Conservation (phyloP, 139 green algal genomes). For the Coelastrella sp. region DNA sequence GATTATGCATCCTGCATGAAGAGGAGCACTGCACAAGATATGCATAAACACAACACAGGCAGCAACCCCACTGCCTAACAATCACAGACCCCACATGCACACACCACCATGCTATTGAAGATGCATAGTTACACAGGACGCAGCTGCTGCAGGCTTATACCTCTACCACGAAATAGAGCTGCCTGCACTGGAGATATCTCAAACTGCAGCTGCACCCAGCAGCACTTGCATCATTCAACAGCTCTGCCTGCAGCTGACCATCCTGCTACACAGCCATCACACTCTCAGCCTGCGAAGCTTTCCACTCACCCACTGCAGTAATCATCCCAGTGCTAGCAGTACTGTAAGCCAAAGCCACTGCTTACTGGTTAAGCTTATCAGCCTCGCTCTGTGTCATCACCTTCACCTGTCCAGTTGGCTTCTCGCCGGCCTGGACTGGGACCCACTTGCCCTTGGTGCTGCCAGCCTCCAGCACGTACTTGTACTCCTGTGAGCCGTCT, state of each 20-base stretch:
- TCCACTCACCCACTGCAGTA: too few species aligned
- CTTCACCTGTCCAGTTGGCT: slow-evolving; percentile 34
- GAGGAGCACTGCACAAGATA: slow-evolving; percentile 22
- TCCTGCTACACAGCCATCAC: too few species aligned
- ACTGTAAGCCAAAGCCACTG: not conserved
- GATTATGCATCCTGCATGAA: not conserved
- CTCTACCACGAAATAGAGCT: slow-evolving; percentile 15
- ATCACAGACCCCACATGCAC: not conserved
- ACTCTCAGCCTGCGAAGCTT: too few species aligned
- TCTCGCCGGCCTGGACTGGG: slow-evolving; percentile 22
- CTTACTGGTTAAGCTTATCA: slow-evolving; percentile 43
- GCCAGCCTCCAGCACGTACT: slow-evolving; percentile 67
- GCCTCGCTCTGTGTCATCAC: slow-evolving; percentile 44
- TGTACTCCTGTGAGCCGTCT: slow-evolving; percentile 52
- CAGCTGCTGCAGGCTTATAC: not conserved
- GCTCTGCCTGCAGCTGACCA: not conserved
- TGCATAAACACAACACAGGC: not conserved
- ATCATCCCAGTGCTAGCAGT: too few species aligned
- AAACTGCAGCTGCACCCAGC: not conserved
- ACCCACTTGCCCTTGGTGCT: slow-evolving; percentile 48
- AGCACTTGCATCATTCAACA: not conserved
- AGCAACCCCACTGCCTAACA: not conserved
- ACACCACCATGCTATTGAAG: not conserved
- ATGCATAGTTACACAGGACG: not conserved
- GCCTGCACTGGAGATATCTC: not conserved